phyloP scores from a whole-genome alignment of 169 alveolate genomes.

The Amoebophrya sp. region DNA sequence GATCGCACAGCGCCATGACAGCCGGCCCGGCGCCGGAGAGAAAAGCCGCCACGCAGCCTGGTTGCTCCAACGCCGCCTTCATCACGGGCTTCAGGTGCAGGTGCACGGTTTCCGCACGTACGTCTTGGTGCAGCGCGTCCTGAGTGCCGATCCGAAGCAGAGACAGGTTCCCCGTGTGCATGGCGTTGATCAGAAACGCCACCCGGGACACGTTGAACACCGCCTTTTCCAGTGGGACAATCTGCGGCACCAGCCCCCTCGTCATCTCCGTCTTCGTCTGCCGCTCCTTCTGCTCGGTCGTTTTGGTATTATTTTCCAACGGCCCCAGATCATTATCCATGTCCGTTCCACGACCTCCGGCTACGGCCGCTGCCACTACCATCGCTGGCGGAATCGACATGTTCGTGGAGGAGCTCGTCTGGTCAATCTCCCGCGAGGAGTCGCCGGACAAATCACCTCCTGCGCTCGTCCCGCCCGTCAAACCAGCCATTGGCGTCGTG shows the following conservation, averaged over 20 bases:
- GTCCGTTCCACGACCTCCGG: too few relatives aligned
- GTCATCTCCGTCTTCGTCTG: not conserved
- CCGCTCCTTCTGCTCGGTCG: too few relatives aligned
- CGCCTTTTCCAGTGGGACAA: not conserved
- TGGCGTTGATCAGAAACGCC: slow-evolving; percentile 4
- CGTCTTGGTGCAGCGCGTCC: slow-evolving; percentile 31
- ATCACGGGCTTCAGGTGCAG: slow-evolving; percentile 32
- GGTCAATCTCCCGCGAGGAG: too few relatives aligned
- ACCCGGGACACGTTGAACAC: not conserved
- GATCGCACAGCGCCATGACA: too few relatives aligned
- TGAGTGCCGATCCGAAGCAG: slow-evolving; percentile 21
- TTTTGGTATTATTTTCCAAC: too few relatives aligned
- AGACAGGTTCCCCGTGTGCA: not conserved
- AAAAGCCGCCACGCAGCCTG: not conserved
- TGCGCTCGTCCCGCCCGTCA: too few relatives aligned
- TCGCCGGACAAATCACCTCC: too few relatives aligned
- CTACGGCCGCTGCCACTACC: too few relatives aligned
- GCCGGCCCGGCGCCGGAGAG: slow-evolving; percentile 35
- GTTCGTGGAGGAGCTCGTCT: too few relatives aligned
- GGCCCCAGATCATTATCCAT: too few relatives aligned
- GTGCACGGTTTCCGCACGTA: not conserved
- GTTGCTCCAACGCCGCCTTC: not conserved
- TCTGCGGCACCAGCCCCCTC: not conserved
- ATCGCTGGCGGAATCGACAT: too few relatives aligned
- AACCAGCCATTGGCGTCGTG: too few relatives aligned